Base-by-base conservation (phyloP, 116 monocot genomes). In the Papilionanthe hybrid region DNA sequence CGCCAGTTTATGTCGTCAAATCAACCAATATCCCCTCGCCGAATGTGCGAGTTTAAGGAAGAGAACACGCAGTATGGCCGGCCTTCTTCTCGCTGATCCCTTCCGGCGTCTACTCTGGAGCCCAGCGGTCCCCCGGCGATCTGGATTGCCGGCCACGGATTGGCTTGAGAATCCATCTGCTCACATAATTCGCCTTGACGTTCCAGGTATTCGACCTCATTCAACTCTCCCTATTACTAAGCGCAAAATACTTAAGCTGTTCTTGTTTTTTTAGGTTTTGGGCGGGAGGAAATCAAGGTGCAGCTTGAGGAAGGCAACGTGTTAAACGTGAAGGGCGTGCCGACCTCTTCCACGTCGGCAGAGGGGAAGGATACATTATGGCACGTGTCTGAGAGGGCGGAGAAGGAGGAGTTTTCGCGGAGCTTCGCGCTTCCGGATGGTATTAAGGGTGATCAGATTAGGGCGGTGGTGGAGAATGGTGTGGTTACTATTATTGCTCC, bases 161-260 rank as follows among this genome's bases (percentile, higher is more conserved):
- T 96, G 96, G 96, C 19, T 96, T 66, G 96, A 96, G 89, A 93
- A 90, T 42, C 80, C 86, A 10, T 80, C 88, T 44, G 77, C 96
- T 57, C 90, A 96, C 89, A 77, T 93, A 83, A 78, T 86, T 81
- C 88, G 84, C 69, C 66, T 96, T 87, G 86, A 92, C 75, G 92
- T 92, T 72, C 96, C 93, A 27, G 95, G 95, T 89, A 67, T 49
- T 60, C 44, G 15, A 15, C 19, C 18, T 18, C 22, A 41, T 17
- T 65, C 69, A 22, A 47, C 29, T 20, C 47, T 49, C 27, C 75
- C 44, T 11, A 44, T 75, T 47, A 47, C 47, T 47, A 47, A 10
- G 47, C 5, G 15, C 15, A 53, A 53, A 53, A 53, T 45, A 53
- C 53, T 13, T 53, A 53, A 18, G 32, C 9, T 4, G 45, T 43